Evolutionary conservation across 306 rosid species (phyloP).

Genomic region (Rubus idaeus): DNA sequence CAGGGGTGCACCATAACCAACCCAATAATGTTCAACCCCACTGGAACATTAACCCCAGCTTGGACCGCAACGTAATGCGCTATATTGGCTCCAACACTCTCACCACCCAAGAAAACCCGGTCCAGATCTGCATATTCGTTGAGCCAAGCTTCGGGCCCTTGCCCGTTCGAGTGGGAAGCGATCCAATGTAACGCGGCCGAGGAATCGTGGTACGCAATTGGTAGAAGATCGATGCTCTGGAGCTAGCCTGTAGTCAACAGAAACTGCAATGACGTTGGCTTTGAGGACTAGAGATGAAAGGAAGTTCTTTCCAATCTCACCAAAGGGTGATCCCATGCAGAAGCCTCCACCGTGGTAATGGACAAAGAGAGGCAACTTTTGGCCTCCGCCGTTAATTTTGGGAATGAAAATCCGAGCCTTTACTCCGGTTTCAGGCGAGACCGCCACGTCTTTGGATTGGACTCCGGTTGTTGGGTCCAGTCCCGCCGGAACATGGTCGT

Average conservation of each 20-base stretch:
- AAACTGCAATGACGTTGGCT: conserved; percentile 33
- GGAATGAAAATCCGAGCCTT: conserved; percentile 8
- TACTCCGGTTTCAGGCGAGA: background rate
- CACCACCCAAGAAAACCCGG: background rate
- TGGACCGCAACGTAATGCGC: background rate
- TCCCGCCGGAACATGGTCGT: background rate
- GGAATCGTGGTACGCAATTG: conserved; percentile 30
- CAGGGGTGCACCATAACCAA: background rate
- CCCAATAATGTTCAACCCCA: background rate
- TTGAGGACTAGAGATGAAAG: conserved; percentile 21
- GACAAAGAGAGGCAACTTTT: conserved; percentile 35
- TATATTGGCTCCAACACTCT: conserved; percentile 5
- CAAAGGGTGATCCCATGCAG: conserved; percentile 39
- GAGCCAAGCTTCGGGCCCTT: conserved; percentile 1
- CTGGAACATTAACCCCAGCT: background rate
- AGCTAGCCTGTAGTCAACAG: conserved; percentile 22
- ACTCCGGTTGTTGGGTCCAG: background rate
- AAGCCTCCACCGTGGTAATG: conserved; percentile 50
- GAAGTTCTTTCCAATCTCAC: conserved; percentile 14
- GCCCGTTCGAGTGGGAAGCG: background rate
- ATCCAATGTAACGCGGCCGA: background rate
- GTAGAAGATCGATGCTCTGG: conserved; percentile 28
- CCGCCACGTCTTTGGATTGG: conserved; percentile 5
- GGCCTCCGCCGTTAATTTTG: conserved; percentile 3
- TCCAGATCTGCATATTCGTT: background rate